Evolutionary conservation across 768 basidiomycete species (phyloP), one percentile per base, ranked within the genome.

Genomic region (Trametes coccinea): DNA sequence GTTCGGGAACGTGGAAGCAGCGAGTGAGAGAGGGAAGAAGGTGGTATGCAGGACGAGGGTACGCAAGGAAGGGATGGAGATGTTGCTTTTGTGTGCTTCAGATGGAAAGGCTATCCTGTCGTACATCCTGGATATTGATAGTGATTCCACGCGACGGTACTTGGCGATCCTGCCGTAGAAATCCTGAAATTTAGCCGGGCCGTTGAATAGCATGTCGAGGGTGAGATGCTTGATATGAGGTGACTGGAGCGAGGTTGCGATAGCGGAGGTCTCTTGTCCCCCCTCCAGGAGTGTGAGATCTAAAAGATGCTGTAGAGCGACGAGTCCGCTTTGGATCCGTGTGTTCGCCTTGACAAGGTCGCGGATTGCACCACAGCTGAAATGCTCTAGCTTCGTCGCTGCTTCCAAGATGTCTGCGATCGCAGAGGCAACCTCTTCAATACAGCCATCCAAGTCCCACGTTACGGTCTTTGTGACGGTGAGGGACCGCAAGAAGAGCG

Each of bases 291-390:
- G 37, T 3, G 30, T 45, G n/a, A 61, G 48, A 5, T 39, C 49
- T 3, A 2, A 27, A 3, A 61, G 47, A 5, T 45, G 17, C 9
- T 27, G n/a, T 5, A 56, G 22, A n/a, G 48, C 14, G 4, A 17
- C 43, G 31, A 61, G 49, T 2, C 17, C 33, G 5, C 41, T 27
- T 9, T 43, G 16, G 13, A 61, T 33, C 17, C 60, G 31, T 17
- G 2, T n/a, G 14, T 56, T 43, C 1, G 48, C 44, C 6, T 29
- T n/a, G 30, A 9, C 17, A 9, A 61, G 27, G 5, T 7, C 29
- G 45, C 43, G 48, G 39, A 62, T 62, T 14, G 50, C 44, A 1
- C 56, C 61, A 31, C 61, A 62, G 43, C 50, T 53, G 61, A 62
- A 62, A 0, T 8, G 37, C 29, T 58, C 16, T 14, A 62, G 49